Conservation (phyloP, 495 filamentous ascomycete genomes). For the Penicillium cosmopolitanum region DNA sequence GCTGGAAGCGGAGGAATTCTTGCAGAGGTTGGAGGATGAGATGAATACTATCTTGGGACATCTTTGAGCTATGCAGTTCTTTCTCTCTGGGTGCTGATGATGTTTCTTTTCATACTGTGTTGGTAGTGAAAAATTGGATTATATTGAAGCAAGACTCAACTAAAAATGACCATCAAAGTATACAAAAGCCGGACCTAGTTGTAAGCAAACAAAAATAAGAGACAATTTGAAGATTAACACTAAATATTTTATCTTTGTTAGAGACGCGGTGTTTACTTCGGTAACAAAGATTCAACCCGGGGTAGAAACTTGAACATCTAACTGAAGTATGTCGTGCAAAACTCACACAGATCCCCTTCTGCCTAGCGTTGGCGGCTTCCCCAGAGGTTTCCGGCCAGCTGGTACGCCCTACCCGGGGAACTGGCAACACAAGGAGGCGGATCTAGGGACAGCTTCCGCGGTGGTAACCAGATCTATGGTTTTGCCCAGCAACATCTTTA, state of each 20-base stretch:
- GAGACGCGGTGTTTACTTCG: too few relatives aligned
- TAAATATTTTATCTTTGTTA: too few relatives aligned
- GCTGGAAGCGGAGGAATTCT: background rate
- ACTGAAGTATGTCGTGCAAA: too few relatives aligned
- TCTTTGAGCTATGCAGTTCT: background rate
- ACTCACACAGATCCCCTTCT: background rate
- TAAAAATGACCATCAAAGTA: too few relatives aligned
- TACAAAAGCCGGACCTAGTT: too few relatives aligned
- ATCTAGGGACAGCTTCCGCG: slow-evolving; percentile 2
- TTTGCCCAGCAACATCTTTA: background rate
- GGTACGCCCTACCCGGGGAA: slow-evolving; percentile 1
- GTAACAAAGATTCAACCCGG: too few relatives aligned
- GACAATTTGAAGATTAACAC: too few relatives aligned
- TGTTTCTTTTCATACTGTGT: too few relatives aligned
- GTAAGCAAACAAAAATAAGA: too few relatives aligned
- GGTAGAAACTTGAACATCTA: too few relatives aligned
- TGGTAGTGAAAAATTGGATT: too few relatives aligned
- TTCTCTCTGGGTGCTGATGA: background rate
- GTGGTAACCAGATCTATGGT: background rate
- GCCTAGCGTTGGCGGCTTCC: background rate
- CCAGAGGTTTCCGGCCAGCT: slow-evolving; percentile 5
- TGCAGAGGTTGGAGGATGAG: background rate
- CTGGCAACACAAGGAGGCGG: slow-evolving; percentile 2
- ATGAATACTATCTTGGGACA: background rate
- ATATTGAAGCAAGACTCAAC: too few relatives aligned